phyloP scores from a whole-genome alignment of 2,329 filamentous ascomycete genomes.

The Diaporthe citriasiana region DNA sequence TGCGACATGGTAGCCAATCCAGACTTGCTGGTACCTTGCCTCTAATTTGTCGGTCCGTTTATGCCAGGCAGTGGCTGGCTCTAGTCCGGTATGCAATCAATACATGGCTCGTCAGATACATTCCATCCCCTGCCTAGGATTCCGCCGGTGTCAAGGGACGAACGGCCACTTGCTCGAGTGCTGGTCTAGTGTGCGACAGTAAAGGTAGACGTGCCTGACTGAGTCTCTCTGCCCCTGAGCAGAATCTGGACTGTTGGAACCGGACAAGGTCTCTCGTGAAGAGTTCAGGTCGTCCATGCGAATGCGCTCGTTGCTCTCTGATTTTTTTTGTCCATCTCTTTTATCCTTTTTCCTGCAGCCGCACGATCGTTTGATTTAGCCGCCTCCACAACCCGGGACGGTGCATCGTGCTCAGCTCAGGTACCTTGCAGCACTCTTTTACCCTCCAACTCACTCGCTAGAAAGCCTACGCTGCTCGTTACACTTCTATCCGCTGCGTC shows the following conservation, averaged over 20 bases:
- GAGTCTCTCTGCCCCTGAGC: conserved; percentile 6
- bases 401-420: conserved; percentile 34
- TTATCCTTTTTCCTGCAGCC: conserved; percentile 36
- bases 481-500: conserved; percentile 33
- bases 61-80: conserved; percentile 39
- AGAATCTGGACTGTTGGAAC: neutral
- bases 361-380: conserved; percentile 44
- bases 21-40: conserved; percentile 19
- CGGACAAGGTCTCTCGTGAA: conserved; percentile 8
- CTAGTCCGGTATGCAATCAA: conserved; percentile 38
- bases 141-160: conserved; percentile 41
- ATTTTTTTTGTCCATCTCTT: conserved; percentile 9
- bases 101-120: conserved; percentile 31
- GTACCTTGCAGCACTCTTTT: conserved; percentile 35
- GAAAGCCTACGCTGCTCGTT: conserved; percentile 24
- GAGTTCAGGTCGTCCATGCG: conserved; percentile 7
- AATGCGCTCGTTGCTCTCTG: conserved; percentile 35
- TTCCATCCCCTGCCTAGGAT: conserved; percentile 36
- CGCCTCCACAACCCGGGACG: conserved; percentile 40
- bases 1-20: conserved; percentile 19
- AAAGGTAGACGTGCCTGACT: conserved; percentile 1
- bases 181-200: conserved; percentile 22
- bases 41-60: conserved; percentile 9
- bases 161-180: conserved; percentile 30
- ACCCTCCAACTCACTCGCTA: conserved; percentile 11